phyloP scores from a whole-genome alignment of 2,329 filamentous ascomycete genomes.

The Ambrosiella cleistominuta region DNA sequence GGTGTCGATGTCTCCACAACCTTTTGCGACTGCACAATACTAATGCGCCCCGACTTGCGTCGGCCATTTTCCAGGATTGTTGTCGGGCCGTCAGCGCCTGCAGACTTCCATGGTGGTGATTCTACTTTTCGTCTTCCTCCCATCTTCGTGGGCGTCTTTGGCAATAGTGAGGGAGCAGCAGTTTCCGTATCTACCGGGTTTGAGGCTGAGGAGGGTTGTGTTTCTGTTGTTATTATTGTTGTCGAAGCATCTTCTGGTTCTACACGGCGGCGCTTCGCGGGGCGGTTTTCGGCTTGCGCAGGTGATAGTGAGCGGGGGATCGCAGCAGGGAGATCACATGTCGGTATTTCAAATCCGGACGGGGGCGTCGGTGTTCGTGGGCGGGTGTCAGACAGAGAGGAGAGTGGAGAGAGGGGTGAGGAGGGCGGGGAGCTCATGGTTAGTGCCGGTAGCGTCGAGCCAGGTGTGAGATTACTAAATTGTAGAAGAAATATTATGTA shows the following conservation, averaged over 20 bases:
- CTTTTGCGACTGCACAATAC: slow-evolving; percentile 22
- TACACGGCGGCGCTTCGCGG: slow-evolving; percentile 48
- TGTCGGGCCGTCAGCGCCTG: slow-evolving; percentile 70
- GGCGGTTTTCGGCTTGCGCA: slow-evolving; percentile 23
- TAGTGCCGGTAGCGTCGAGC: background rate
- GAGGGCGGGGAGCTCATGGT: background rate
- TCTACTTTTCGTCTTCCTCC: slow-evolving; percentile 30
- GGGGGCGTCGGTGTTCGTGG: slow-evolving; percentile 15
- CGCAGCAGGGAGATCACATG: background rate
- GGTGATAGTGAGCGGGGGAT: background rate
- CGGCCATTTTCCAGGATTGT: slow-evolving; percentile 61
- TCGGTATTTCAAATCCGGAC: slow-evolving; percentile 1
- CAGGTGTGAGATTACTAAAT: background rate
- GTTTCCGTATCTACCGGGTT: slow-evolving; percentile 1
- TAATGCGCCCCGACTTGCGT: slow-evolving; percentile 48
- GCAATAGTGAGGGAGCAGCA: slow-evolving; percentile 17
- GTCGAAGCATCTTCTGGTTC: slow-evolving; percentile 17
- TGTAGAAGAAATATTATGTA: background rate
- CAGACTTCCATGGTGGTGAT: slow-evolving; percentile 89
- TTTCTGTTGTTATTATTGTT: too few relatives aligned
- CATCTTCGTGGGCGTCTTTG: slow-evolving; percentile 18
- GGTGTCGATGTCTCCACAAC: background rate
- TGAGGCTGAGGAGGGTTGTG: background rate
- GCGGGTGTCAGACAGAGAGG: slow-evolving; percentile 13
- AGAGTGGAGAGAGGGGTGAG: slow-evolving; percentile 11